Evolutionary conservation across 164 flowering plant species (phyloP).

Genomic region (Nelumbo lutea): DNA sequence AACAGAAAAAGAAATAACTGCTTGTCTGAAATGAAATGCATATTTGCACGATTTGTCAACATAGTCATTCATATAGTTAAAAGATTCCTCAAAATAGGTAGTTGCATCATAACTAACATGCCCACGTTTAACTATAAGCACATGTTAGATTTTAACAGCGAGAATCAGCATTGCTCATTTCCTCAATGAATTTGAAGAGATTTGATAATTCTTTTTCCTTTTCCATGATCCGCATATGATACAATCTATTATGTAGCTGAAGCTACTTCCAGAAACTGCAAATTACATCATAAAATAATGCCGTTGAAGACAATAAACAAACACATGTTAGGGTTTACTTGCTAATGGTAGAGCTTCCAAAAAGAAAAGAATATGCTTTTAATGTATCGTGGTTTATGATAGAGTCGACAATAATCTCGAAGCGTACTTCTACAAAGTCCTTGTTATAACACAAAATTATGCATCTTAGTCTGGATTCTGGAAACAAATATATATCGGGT

Average conservation of each 20-base stretch:
- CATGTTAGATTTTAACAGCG: background rate
- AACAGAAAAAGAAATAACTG: background rate
- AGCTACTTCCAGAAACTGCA: background rate
- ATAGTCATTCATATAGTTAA: slow-evolving; percentile 1
- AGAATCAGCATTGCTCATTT: background rate
- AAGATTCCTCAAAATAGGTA: background rate
- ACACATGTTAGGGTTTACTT: background rate
- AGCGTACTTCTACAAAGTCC: background rate
- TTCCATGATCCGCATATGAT: background rate
- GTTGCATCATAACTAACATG: slow-evolving; percentile 5
- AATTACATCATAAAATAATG: slow-evolving; percentile 12
- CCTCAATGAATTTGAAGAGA: background rate
- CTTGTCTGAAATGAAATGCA: background rate
- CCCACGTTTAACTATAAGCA: background rate
- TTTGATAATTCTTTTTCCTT: too few relatives aligned
- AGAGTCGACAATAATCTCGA: background rate
- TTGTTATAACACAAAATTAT: slow-evolving; percentile 9
- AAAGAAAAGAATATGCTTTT: background rate
- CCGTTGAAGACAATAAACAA: background rate
- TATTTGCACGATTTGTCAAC: background rate
- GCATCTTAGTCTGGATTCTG: background rate
- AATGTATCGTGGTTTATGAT: background rate
- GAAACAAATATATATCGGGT: background rate
- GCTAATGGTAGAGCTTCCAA: background rate
- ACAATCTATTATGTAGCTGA: background rate